Evolutionary conservation across 2,329 filamentous ascomycete genomes (phyloP).

Genomic region (Verticillium tricorpus): DNA sequence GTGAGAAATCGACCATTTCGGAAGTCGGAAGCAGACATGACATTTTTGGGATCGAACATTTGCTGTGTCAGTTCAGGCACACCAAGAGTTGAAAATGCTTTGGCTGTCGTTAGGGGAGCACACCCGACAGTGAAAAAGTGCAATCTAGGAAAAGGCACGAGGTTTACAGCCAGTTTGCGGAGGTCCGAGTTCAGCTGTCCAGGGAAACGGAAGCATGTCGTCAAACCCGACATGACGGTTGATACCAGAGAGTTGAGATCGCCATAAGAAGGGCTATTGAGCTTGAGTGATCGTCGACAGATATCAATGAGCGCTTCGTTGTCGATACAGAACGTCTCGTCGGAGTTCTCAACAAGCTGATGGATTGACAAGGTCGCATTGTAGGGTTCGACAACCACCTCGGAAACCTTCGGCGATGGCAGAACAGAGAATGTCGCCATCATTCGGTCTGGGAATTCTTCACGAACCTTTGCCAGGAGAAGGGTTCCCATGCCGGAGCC

Average conservation of each 20-base stretch:
- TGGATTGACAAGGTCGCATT: conserved; percentile 98
- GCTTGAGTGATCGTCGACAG: conserved; percentile 99
- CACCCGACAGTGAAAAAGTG: conserved; percentile 99
- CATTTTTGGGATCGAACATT: conserved; percentile 99
- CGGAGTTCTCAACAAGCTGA: conserved; percentile 99
- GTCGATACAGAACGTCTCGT: conserved; percentile 99
- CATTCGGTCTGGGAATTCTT: conserved; percentile 99
- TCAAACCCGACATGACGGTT: conserved; percentile 98
- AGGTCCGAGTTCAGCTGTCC: conserved; percentile 99
- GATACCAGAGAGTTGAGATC: conserved; percentile 99
- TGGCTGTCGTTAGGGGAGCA: conserved; percentile 83
- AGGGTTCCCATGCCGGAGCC: conserved; percentile 99
- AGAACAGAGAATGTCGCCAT: conserved; percentile 99
- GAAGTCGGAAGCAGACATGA: conserved; percentile 99
- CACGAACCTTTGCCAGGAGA: conserved; percentile 99
- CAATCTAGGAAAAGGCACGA: conserved; percentile 99
- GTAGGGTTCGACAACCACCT: conserved; percentile 92
- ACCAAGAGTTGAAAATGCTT: conserved; percentile 88
- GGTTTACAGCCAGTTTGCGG: conserved; percentile 99
- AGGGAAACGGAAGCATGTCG: conserved; percentile 97
- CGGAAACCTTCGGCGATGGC: conserved; percentile 97
- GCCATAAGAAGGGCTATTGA: conserved; percentile 95
- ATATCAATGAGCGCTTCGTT: conserved; percentile 99
- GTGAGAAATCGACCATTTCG: conserved; percentile 98
- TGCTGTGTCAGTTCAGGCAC: conserved; percentile 99